Base-by-base conservation (phyloP, 148 eudicot genomes). In the Camellia granthamiana region DNA sequence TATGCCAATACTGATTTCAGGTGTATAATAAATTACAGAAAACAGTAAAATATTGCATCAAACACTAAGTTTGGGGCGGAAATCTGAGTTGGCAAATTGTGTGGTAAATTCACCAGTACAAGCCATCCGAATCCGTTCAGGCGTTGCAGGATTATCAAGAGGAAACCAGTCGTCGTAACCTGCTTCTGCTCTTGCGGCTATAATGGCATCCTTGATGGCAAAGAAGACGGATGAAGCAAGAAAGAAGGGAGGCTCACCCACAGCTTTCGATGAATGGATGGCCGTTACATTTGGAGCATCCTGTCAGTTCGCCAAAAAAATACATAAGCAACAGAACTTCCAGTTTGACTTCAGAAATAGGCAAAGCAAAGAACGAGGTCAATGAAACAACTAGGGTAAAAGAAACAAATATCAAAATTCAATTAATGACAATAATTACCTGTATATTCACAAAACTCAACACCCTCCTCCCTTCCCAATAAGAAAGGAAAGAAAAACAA, bases 241-340 rank as follows among this genome's bases (percentile, higher is more conserved):
- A 81, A 96, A 96, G 74, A 96, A 96, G 8, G 99, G 99, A 77
- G 99, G 99, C 72, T 96, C 99, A 21, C 98, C 99, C 38, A 92
- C 98, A 58, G 98, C 99, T 88, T 96, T 96, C 11, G 99, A 96
- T 30, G 98, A 96, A 84, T 96, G 99, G 83, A 96, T 92, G 69
- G 97, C 99, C 80, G 89, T 96, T 19, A 69, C 85, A 76, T 96
- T 96, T 60, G 98, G 97, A 69, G 92, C 91, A 80, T 82, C 98
- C 99, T 96, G 88, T 83, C 62, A 74, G 76, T 59, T 41, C 13
- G 38, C 3, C 15, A 16, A n/a, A 14, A 44, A 52, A 72, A 30
- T 10, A 30, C 2, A 43, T 62, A 74, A 73, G 78, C 55, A 74
- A 74, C 5, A 65, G 54, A 51, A 74, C 19, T 77, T 44, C 23